Base-by-base conservation (phyloP, 495 filamentous ascomycete species). In the Penicillium pancosmium region DNA sequence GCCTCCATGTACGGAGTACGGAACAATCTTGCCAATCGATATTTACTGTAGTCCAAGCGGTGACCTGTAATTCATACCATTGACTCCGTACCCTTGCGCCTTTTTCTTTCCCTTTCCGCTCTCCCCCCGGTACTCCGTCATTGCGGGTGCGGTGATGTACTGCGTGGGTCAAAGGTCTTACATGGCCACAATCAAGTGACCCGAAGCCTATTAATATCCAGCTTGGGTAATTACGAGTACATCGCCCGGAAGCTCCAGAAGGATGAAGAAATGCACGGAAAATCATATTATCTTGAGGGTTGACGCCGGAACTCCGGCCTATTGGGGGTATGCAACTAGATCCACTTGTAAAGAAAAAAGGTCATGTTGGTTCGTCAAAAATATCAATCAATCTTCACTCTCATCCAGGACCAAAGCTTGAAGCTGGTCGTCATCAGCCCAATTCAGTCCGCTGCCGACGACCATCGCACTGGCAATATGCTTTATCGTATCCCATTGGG, bases 381-480 rank as follows among this genome's bases (percentile, higher is more conserved):
- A 38, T 38, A 63, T 75, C 60, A 79, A 61, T 83, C 83, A 79
- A 61, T 83, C 83, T 44, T 84, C 82, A 60, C 88, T 86, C 55
- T 85, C 81, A 70, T 93, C 90, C 54, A 96, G 77, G 19, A 96
- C 92, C 59, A 94, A 76, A 49, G 83, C 84, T 58, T 84, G 75
- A 54, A 96, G 77, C 52, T 76, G 78, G 41, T 85, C 82, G 70
- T 96, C 85, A 48, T 84, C 78, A 19, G 83, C 85, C 92, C 92
- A 97, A 62, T 96, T 84, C 35, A 94, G 74, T 44, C 92, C 92
- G 69, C 92, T 96, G 7, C 88, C 91, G 21, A 88, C 91, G 34
- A 97, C 82, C 38, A 90, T 80, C 4, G 85, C 90, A 54, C 86
- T 88, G 12, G 87, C 80, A 25, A 90, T 82, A 40, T 81, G 87